Base-by-base conservation (phyloP, 768 basidiomycete genomes). In the Mrakia hoshinonis region DNA sequence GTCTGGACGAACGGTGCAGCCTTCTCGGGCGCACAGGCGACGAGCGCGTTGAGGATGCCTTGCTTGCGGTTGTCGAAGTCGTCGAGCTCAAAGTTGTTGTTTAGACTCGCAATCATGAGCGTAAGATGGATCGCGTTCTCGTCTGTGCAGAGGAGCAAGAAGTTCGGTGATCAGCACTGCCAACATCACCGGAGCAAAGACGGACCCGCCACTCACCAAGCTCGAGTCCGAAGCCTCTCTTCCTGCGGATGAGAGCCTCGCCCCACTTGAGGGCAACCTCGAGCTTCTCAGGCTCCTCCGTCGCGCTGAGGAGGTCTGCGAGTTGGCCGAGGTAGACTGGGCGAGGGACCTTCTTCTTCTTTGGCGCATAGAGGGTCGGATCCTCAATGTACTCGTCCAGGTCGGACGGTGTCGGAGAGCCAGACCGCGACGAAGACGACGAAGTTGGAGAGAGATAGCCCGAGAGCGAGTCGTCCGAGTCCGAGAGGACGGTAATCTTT, bases 301-400 rank as follows among this genome's bases (percentile, higher is more conserved):
- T 84, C 22, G 83, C 83, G 43, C 88, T 84, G n/a, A 98, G 81
- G 75, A 96, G 81, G 62, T 86, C 85, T 4, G 87, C 87, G 5
- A 99, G 82, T 77, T 97, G 93, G 10, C 85, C 85, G 15, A 98
- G 85, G 78, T 97, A 99, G 11, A 98, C 90, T 0, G 96, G 96
- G 22, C 87, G 84, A n/a, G 83, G 77, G 18, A 89, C 82, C 75
- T 87, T 91, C 76, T 81, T 80, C 80, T 87, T 87, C 29, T 76
- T 75, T 0, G 77, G 72, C 1, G 76, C 83, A 60, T 84, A 85
- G 46, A 95, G 81, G 1, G 89, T 87, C 0, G 94, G 94, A 75
- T 97, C 92, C 65, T 85, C 87, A 76, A 90, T 90, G 39, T 91
- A 87, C 76, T 90, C 92, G 24, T 84, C 88, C 9, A 94, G 85